Evolutionary conservation across 2,329 filamentous ascomycete species (phyloP).

Genomic region (Cryphonectria naterciae): DNA sequence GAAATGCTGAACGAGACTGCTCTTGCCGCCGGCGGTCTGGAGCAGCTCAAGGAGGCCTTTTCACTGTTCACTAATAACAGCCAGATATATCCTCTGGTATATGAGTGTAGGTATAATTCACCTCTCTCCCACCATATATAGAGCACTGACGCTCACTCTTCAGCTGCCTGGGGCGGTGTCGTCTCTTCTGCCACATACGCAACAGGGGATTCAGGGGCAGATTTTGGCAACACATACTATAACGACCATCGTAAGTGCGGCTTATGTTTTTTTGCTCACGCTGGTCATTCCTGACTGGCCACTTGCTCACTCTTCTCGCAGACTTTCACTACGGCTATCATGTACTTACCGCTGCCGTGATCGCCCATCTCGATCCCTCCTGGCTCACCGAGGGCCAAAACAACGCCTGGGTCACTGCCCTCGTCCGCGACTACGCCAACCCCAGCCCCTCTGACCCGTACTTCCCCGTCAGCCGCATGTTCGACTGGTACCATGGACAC

Average conservation of each 20-base stretch:
- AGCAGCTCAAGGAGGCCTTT: conserved; percentile 68
- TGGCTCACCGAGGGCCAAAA: conserved; percentile 72
- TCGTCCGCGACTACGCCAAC: conserved; percentile 85
- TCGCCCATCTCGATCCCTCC: conserved; percentile 74
- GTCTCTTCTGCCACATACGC: conserved; percentile 76
- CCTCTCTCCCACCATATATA: too few relatives aligned
- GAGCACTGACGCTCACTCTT: neutral
- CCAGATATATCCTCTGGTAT: conserved; percentile 68
- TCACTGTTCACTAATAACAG: conserved; percentile 67
- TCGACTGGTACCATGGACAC: conserved; percentile 96
- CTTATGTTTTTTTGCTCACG: too few relatives aligned
- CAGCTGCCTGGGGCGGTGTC: conserved; percentile 73
- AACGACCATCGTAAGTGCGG: conserved; percentile 61
- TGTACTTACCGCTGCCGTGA: conserved; percentile 82
- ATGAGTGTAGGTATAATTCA: conserved; percentile 48
- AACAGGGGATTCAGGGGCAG: conserved; percentile 69
- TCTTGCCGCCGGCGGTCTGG: conserved; percentile 61
- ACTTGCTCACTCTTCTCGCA: neutral
- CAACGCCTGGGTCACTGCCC: conserved; percentile 77
- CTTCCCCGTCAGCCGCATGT: conserved; percentile 82
- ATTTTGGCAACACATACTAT: conserved; percentile 91
- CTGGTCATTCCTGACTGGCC: neutral
- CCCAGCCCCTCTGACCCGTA: conserved; percentile 69
- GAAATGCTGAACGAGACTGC: conserved; percentile 63
- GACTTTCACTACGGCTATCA: conserved; percentile 85